Base-by-base conservation (phyloP, 2,329 filamentous ascomycete genomes). In the Fusarium oligoseptatum region DNA sequence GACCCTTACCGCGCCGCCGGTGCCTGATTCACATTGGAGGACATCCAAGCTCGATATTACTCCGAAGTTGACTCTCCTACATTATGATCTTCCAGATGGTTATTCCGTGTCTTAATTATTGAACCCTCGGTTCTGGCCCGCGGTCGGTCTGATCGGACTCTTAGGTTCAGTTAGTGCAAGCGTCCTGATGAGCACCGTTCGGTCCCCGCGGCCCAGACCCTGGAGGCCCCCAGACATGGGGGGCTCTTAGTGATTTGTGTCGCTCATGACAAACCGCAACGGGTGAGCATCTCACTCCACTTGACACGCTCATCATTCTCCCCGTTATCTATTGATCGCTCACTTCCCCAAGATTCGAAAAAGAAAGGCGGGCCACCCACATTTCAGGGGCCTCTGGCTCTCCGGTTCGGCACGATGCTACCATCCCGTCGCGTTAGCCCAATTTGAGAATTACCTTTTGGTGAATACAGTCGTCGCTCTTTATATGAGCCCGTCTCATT, bases 121-220 rank as follows among this genome's bases (percentile, higher is more conserved):
- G 48, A 17, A 32, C 27, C 11, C 17, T 52, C 27, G 17, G 24
- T 52, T 32, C 48, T 52, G 27, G 27, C 27, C 48, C 48, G 24
- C 48, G 48, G 24, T 24, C 24, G 48, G 24, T 24, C 24, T 32
- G 48, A 52, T 81, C 73, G 84, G 85, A 11, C 82, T 66, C 6
- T 81, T 82, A 3, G 83, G 84, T 39, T 81, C 75, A 32, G 79
- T 76, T 41, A 24, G 36, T 68, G 20, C 52, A 65, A 27, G 84
- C 56, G 90, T 92, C 43, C 76, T 66, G 72, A 74, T 74, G 72
- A 74, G 63, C 39, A 57, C 34, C 27, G 9, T 34, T 17, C 17
- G 34, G 37, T 20, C 36, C 52, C 29, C 60, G 43, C 43, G 68
- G 72, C 71, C 67, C 12, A 57, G 36, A 69, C 61, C 48, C 27